A percentile compares a stretch with the other conserved stretches of the same genome.
phyloP scores from a whole-genome alignment of 345 rosid genomes.

The Brassica carinata region DNA sequence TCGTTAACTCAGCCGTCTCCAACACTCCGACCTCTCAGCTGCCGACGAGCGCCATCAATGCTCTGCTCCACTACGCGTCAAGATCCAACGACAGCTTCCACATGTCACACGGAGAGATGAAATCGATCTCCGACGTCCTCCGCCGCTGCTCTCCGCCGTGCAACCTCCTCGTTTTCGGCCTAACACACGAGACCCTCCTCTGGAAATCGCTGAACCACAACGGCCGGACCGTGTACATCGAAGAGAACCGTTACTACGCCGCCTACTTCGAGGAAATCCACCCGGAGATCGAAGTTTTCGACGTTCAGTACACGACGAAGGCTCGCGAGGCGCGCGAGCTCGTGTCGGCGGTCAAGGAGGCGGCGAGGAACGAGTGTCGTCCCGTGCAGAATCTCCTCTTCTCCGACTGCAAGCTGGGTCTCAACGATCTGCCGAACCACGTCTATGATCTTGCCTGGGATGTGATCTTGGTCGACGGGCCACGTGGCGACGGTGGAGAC shows the following conservation, averaged over 20 bases:
- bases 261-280: constrained; percentile 86
- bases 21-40: constrained; percentile 46
- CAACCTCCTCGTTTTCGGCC: constrained; percentile 84
- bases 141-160: constrained; percentile 85
- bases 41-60: constrained; percentile 63
- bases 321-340: constrained; percentile 62
- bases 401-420: constrained; percentile 80
- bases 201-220: constrained; percentile 91
- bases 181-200: constrained; percentile 87
- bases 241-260: constrained; percentile 92
- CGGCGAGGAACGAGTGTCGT: constrained; percentile 70
- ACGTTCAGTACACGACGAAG: constrained; percentile 92
- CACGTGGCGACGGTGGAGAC: constrained; percentile 74
- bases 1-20: constrained; percentile 18
- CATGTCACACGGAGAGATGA: constrained; percentile 73
- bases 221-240: constrained; percentile 86
- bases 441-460: constrained; percentile 97
- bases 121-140: constrained; percentile 77
- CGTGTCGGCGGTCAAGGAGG: constrained; percentile 56
- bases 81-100: constrained; percentile 79
- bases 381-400: constrained; percentile 91
- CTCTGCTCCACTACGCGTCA: constrained; percentile 84
- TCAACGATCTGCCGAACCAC: constrained; percentile 90
- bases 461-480: constrained; percentile 88
- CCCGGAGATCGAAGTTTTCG: constrained; percentile 89